Percentiles rank a stretch among this genome's conserved stretches.
phyloP scores from a whole-genome alignment of 139 green algal genomes.

The Monoraphidium neglectum region DNA sequence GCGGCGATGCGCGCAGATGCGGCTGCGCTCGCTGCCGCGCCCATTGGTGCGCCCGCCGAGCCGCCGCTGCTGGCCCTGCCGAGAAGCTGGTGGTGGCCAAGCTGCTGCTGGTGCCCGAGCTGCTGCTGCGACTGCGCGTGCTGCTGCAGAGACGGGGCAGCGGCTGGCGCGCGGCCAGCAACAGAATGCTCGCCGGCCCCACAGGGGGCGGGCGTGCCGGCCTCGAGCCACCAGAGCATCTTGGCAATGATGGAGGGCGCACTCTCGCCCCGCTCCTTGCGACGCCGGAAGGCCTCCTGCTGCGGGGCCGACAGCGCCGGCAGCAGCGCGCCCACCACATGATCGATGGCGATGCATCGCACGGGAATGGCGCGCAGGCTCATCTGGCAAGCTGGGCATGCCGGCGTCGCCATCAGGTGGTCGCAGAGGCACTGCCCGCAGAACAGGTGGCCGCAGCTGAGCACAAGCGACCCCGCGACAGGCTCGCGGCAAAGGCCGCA shows the following conservation, averaged over 20 bases:
- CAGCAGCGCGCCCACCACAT: conserved; percentile 19
- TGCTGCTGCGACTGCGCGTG: too few species aligned
- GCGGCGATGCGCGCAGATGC: too few species aligned
- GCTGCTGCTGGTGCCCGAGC: too few species aligned
- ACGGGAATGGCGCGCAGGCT: conserved; percentile 42
- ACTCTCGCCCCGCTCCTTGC: conserved; percentile 34
- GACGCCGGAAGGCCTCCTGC: conserved; percentile 27
- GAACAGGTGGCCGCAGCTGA: conserved; percentile 45
- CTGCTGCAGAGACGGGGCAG: too few species aligned
- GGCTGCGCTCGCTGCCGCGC: too few species aligned
- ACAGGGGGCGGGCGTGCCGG: not conserved
- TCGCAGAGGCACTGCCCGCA: conserved; percentile 47
- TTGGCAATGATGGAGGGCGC: conserved; percentile 25
- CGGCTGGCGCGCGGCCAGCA: too few species aligned
- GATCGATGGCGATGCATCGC: conserved; percentile 42
- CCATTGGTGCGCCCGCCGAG: too few species aligned
- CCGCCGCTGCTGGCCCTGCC: too few species aligned
- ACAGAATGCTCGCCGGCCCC: too few species aligned
- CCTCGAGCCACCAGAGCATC: conserved; percentile 20
- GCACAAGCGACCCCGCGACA: conserved; percentile 32
- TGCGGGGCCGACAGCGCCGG: conserved; percentile 8
- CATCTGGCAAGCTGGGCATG: conserved; percentile 48
- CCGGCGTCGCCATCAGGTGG: conserved; percentile 26
- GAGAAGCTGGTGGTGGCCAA: too few species aligned
- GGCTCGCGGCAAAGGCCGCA: conserved; percentile 35